phyloP scores from a whole-genome alignment of 2,329 filamentous ascomycete genomes.

The Fusarium redolens region DNA sequence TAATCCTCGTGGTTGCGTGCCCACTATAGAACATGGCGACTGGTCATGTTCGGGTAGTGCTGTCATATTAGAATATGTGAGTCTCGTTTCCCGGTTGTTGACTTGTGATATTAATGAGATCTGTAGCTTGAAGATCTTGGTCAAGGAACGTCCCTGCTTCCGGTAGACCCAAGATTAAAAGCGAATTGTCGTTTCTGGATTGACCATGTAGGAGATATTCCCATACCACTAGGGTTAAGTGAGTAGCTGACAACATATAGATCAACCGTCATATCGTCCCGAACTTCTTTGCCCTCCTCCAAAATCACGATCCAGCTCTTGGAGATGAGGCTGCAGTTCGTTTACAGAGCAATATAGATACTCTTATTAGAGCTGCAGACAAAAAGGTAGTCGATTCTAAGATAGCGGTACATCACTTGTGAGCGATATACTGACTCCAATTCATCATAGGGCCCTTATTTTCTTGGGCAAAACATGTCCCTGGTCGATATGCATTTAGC shows the following conservation, averaged over 20 bases:
- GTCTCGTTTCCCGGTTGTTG: conserved; percentile 36
- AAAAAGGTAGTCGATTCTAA: conserved; percentile 49
- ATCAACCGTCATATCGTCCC: conserved; percentile 83
- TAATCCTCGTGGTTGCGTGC: conserved; percentile 80
- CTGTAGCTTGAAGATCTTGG: conserved; percentile 77
- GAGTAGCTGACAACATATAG: conserved; percentile 51
- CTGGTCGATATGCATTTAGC: conserved; percentile 81
- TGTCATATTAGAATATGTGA: conserved; percentile 86
- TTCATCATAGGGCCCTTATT: conserved; percentile 71
- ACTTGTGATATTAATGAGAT: neutral
- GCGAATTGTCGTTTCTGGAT: conserved; percentile 84
- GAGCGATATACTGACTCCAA: neutral
- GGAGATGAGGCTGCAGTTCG: conserved; percentile 69
- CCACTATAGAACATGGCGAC: conserved; percentile 79
- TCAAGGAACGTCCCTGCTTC: conserved; percentile 70
- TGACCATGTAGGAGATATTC: conserved; percentile 69
- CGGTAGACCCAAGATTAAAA: conserved; percentile 71
- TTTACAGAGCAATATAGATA: conserved; percentile 72
- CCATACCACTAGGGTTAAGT: neutral
- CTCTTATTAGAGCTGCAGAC: conserved; percentile 60
- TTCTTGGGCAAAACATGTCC: conserved; percentile 64
- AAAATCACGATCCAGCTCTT: conserved; percentile 69
- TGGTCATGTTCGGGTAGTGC: conserved; percentile 87
- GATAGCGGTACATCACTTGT: neutral
- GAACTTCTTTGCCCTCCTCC: conserved; percentile 78